Evolutionary conservation across 2,329 filamentous ascomycete species (phyloP), one percentile per base, ranked within the genome.

Genomic region (Simplicillium sp.): DNA sequence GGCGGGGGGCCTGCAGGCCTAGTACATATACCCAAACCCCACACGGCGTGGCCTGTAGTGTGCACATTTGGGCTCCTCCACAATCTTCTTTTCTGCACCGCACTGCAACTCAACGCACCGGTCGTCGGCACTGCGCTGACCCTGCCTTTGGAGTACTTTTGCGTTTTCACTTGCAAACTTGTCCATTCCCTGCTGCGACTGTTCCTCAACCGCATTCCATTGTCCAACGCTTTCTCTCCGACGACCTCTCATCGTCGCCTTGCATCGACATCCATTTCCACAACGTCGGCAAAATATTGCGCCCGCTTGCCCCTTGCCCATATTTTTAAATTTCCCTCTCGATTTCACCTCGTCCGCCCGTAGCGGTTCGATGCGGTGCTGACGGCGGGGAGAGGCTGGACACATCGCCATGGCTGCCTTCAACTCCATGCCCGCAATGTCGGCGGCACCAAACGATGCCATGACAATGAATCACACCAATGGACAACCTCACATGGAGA

Each of bases 341-440:
- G 11, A 7, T 17, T 15, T 17, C 25, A 38, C 25, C 14, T 38
- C 37, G 37, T 29, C 34, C 15, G 37, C 11, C 37, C 11, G 29
- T 25, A 25, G 20, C 16, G n/a, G 37, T 34, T 37, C 44, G 46
- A 56, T 55, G 51, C 50, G 49, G 49, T 52, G 46, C 50, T 57
- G 56, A 56, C 51, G 46, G 48, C 46, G 49, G 48, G 51, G 42
- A 34, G 29, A n/a, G 20, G 20, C 53, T 51, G 46, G 55, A 58
- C 54, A 50, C n/a, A 74, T 73, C 12, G 71, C 65, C 54, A 78
- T 78, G 75, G 70, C 72, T 50, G 65, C 66, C 53, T 78, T 68
- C 65, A 76, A 74, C 59, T 65, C 71, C 55, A 71, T 77, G 64
- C 62, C 69, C 61, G 65, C 62, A 53, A 65, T 73, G 54, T 59